phyloP scores from a whole-genome alignment of 2,329 filamentous ascomycete species.

The Mycocentrospora acerina region DNA sequence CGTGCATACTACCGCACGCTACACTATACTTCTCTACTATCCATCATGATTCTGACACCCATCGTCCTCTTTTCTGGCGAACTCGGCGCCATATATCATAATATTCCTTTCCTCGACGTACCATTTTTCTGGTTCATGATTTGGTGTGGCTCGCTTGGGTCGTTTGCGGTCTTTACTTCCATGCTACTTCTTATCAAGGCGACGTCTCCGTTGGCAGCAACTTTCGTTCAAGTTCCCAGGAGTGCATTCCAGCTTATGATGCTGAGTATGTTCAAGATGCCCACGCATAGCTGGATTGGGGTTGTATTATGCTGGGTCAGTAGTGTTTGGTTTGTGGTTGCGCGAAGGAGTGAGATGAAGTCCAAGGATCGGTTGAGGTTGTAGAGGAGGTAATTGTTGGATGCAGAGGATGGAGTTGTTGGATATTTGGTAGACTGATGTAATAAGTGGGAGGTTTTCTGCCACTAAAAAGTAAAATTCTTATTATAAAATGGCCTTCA shows the following conservation, averaged over 20 bases:
- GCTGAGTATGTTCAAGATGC: constrained; percentile 51
- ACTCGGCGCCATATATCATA: constrained; percentile 50
- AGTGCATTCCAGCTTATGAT: constrained; percentile 53
- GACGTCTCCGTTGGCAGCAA: constrained; percentile 53
- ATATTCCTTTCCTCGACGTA: constrained; percentile 58
- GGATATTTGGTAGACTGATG: constrained; percentile 9
- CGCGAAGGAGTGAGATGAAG: constrained; percentile 45
- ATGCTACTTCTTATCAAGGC: constrained; percentile 52
- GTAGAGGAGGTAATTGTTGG: constrained; percentile 27
- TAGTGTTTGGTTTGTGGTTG: constrained; percentile 52
- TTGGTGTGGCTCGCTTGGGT: constrained; percentile 50
- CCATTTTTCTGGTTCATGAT: constrained; percentile 59
- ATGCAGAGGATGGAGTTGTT: constrained; percentile 27
- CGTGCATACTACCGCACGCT: constrained; percentile 55
- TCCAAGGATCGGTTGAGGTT: constrained; percentile 33
- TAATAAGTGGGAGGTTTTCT: too few species aligned
- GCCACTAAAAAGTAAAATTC: too few species aligned
- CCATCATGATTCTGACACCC: constrained; percentile 52
- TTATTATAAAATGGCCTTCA: too few species aligned
- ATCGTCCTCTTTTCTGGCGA: constrained; percentile 55
- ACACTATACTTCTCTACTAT: constrained; percentile 55
- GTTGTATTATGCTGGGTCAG: constrained; percentile 53
- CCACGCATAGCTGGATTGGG: constrained; percentile 55
- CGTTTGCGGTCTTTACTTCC: constrained; percentile 52
- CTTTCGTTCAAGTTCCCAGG: constrained; percentile 53